Base-by-base conservation (phyloP, 306 rosid species). In the Cicer bijugum region DNA sequence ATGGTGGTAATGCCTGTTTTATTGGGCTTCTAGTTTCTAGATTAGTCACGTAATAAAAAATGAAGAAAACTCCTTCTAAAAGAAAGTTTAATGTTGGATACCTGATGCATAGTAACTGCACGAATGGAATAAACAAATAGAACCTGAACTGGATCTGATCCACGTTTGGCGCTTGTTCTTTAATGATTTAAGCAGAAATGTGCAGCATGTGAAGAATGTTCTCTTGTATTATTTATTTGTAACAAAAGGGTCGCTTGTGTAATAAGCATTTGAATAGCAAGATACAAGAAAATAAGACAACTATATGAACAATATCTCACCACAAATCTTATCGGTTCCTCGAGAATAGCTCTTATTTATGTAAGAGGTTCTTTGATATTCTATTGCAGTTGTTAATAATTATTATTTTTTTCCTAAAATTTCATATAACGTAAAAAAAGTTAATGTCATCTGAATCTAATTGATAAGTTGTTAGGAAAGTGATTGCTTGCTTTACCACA, bases 401-500 rank as follows among this genome's bases (percentile, higher is more conserved):
- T 19, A 9, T 1, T 4, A 0, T 7, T 16, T 52, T 53, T 52
- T 53, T 53, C 33, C 35, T 8, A 17, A 16, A 7, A 2, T 16
- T 52, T 16, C 11, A 2, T 52, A 8, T 8, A 4, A 56, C 8
- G 7, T 20, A 53, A 6, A 17, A 15, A 53, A 4, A 10, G 2
- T 2, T 4, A 14, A 6, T 6, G 14, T 23, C 6, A 9, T 4
- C 9, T 57, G 63, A 57, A 23, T 20, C 9, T 15, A 57, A 28
- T 28, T 23, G 63, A 11, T 12, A 11, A 23, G 15, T 6, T 11
- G 40, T 20, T 20, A 23, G 37, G 9, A 40, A 64, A 62, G 59
- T 39, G 57, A 42, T 40, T 59, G 17, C 40, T 58, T 6, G 33
- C 40, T 73, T 39, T 59, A 40, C 8, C 67, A 73, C 17, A 59